phyloP scores from a whole-genome alignment of 2,329 filamentous ascomycete species.

The Trichoderma sp. region DNA sequence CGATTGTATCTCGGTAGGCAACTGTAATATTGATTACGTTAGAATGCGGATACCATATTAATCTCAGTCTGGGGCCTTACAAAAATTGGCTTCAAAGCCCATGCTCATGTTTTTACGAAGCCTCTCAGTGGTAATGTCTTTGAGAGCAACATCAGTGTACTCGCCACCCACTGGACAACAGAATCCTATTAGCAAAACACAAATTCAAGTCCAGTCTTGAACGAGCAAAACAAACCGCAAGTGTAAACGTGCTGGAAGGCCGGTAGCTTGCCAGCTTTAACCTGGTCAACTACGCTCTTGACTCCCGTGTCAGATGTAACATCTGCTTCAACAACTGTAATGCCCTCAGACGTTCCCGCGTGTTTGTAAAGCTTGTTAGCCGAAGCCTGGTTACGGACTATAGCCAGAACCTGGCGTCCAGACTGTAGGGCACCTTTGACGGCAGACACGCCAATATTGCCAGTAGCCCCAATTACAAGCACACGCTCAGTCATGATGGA shows the following conservation, averaged over 20 bases:
- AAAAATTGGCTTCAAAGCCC: conserved; percentile 1
- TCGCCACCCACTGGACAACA: background rate
- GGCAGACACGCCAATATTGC: conserved; percentile 11
- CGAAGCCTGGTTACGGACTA: background rate
- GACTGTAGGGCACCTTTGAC: conserved; percentile 4
- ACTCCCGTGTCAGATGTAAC: conserved; percentile 2
- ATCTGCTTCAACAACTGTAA: background rate
- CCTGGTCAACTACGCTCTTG: conserved; percentile 15
- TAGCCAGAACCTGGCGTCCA: background rate
- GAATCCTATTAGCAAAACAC: background rate
- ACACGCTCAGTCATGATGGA: background rate
- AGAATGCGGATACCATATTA: background rate
- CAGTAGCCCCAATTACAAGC: background rate
- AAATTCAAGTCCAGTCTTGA: background rate
- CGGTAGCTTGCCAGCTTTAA: conserved; percentile 6
- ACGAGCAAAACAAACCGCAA: background rate
- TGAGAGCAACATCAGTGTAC: background rate
- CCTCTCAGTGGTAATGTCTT: background rate
- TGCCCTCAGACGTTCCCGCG: background rate
- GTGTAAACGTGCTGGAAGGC: conserved; percentile 8
- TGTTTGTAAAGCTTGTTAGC: conserved; percentile 1
- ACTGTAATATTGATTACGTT: background rate
- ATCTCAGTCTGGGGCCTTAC: background rate
- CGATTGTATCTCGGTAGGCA: conserved; percentile 5
- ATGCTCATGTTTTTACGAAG: conserved; percentile 6